Evolutionary conservation across 441 rosid species (phyloP).

Genomic region (Eutrema salsugineum): DNA sequence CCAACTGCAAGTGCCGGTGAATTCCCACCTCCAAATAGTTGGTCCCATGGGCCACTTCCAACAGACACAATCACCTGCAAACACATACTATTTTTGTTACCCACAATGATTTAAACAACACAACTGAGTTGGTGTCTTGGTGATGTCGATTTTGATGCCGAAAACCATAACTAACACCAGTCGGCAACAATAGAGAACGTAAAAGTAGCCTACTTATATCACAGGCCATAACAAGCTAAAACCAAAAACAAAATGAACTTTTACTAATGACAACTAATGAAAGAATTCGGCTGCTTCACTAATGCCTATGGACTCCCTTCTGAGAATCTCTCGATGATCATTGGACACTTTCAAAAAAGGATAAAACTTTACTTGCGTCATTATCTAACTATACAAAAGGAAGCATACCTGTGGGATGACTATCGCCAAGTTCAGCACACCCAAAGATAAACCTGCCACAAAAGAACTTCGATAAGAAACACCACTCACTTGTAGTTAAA

Average conservation of each 20-base stretch:
- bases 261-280: neutral
- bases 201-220: neutral
- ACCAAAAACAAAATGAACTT: neutral
- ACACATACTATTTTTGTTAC: neutral
- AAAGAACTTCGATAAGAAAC: constrained; percentile 20
- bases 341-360: neutral
- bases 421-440: constrained; percentile 88
- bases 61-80: constrained; percentile 73
- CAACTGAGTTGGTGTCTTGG: neutral
- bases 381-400: neutral
- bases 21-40: constrained; percentile 94
- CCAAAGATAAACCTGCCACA: constrained; percentile 88
- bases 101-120: neutral
- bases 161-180: neutral
- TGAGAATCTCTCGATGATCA: neutral
- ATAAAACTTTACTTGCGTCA: neutral
- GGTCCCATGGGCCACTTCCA: constrained; percentile 97
- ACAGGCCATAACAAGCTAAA: neutral
- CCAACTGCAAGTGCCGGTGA: constrained; percentile 89
- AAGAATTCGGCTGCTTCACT: neutral
- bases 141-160: constrained; percentile 3
- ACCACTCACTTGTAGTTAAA: constrained; percentile 7
- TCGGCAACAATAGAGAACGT: neutral
- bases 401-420: constrained; percentile 87
- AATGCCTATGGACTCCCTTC: constrained; percentile 1